phyloP scores from a whole-genome alignment of 345 rosid genomes.

The Rubroshorea leprosula region DNA sequence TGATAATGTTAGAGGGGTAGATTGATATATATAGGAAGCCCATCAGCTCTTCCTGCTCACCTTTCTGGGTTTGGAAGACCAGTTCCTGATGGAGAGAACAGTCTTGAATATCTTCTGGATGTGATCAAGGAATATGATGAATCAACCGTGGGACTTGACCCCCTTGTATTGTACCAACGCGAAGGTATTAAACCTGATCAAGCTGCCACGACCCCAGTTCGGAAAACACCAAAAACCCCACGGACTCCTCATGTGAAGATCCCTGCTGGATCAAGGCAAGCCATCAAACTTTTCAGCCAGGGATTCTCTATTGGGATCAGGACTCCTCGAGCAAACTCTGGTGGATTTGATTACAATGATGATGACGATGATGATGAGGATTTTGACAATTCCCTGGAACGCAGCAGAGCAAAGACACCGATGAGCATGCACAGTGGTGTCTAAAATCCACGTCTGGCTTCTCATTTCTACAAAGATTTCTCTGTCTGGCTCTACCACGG shows the following conservation, averaged over 20 bases:
- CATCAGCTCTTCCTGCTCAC: conserved; percentile 28
- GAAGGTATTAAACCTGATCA: conserved; percentile 55
- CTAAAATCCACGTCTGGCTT: conserved; percentile 43
- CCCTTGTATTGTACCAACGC: conserved; percentile 49
- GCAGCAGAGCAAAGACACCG: conserved; percentile 34
- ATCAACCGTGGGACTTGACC: conserved; percentile 53
- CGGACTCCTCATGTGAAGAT: conserved; percentile 25
- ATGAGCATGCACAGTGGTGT: conserved; percentile 31
- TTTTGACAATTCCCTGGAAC: conserved; percentile 48
- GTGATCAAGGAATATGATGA: conserved; percentile 72
- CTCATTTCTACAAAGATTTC: conserved; percentile 64
- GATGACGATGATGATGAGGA: conserved; percentile 37
- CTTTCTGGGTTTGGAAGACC: conserved; percentile 66
- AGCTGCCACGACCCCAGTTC: conserved; percentile 36
- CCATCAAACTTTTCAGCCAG: conserved; percentile 38
- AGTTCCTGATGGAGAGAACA: conserved; percentile 68
- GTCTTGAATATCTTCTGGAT: conserved; percentile 69
- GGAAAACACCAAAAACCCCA: conserved; percentile 23
- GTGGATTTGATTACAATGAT: conserved; percentile 17
- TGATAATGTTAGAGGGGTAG: conserved; percentile 12
- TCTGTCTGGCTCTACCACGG: conserved; percentile 56
- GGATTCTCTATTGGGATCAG: conserved; percentile 27
- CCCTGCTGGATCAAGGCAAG: conserved; percentile 29
- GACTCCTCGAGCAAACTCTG: conserved; percentile 25
- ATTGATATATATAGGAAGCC: conserved; percentile 13